Evolutionary conservation across 352 stramenopile species (phyloP).

Genomic region (Pilasporangium apinafurcum): DNA sequence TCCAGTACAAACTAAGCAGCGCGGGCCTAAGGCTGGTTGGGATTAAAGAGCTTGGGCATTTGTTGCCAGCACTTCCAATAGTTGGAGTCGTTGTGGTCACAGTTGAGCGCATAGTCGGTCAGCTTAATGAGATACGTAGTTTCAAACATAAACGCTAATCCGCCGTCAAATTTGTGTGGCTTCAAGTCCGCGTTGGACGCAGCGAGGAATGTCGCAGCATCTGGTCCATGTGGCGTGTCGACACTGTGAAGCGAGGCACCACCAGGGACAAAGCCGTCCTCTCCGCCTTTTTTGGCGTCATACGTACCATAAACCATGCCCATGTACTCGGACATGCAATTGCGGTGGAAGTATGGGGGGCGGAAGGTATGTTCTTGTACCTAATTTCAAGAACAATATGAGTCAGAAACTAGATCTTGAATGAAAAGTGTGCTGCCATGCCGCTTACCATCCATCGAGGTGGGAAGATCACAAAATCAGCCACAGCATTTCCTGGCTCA

Average conservation of each 20-base stretch:
- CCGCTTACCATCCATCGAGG: constrained; percentile 89
- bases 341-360: constrained; percentile 94
- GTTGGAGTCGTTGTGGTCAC: constrained; percentile 82
- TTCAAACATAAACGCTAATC: constrained; percentile 98
- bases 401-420: not conserved
- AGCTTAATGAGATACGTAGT: constrained; percentile 89
- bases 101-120: constrained; percentile 83
- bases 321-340: constrained; percentile 98
- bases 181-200: constrained; percentile 79
- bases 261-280: constrained; percentile 88
- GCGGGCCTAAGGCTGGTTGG: constrained; percentile 11
- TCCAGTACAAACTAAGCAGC: too few species aligned
- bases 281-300: constrained; percentile 90
- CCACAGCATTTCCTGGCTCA: constrained; percentile 90
- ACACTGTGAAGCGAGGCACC: constrained; percentile 90
- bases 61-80: constrained; percentile 94
- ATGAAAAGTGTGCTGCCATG: not conserved
- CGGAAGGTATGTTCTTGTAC: constrained; percentile 91
- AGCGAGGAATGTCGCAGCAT: constrained; percentile 88
- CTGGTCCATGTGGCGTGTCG: constrained; percentile 90
- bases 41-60: constrained; percentile 87
- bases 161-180: constrained; percentile 89
- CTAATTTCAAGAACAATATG: constrained; percentile 3
- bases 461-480: constrained; percentile 98
- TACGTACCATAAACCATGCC: constrained; percentile 95